Percentiles rank a stretch among this genome's conserved stretches.
Evolutionary conservation across 257 asterid species (phyloP).

Genomic region (Coffea eugenioides): DNA sequence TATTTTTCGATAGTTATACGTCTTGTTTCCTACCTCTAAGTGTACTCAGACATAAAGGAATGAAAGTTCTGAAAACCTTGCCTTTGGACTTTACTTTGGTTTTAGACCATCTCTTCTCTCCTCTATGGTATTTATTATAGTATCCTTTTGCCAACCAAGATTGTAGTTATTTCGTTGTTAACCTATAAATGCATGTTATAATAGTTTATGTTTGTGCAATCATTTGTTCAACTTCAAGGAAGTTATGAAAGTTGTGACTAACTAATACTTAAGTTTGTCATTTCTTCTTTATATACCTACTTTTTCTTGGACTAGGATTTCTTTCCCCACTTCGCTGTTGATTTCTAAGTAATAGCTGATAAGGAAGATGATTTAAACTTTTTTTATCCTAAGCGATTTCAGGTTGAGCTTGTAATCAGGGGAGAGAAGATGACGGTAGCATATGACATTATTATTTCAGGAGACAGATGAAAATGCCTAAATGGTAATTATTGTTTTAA

Average conservation of each 20-base stretch:
- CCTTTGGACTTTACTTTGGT: neutral
- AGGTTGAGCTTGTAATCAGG: conserved; percentile 95
- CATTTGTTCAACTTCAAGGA: neutral
- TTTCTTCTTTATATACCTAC: neutral
- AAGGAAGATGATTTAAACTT: conserved; percentile 11
- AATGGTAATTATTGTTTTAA: neutral
- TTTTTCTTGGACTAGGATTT: neutral
- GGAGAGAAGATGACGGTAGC: conserved; percentile 97
- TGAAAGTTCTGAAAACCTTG: too few relatives aligned
- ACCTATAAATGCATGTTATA: neutral
- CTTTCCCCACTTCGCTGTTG: neutral
- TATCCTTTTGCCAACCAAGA: neutral
- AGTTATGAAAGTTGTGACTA: neutral
- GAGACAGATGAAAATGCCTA: neutral
- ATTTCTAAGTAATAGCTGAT: neutral
- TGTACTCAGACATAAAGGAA: too few relatives aligned
- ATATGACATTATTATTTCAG: conserved; percentile 56
- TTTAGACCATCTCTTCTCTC: neutral
- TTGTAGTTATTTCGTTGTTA: neutral
- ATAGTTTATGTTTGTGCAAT: neutral
- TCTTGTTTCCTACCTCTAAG: too few relatives aligned
- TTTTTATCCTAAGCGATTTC: conserved; percentile 22
- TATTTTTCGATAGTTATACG: too few relatives aligned
- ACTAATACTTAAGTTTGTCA: neutral
- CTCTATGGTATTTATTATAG: neutral